Conservation (phyloP, 2,329 filamentous ascomycete genomes). For the Fusarium cicatricum region DNA sequence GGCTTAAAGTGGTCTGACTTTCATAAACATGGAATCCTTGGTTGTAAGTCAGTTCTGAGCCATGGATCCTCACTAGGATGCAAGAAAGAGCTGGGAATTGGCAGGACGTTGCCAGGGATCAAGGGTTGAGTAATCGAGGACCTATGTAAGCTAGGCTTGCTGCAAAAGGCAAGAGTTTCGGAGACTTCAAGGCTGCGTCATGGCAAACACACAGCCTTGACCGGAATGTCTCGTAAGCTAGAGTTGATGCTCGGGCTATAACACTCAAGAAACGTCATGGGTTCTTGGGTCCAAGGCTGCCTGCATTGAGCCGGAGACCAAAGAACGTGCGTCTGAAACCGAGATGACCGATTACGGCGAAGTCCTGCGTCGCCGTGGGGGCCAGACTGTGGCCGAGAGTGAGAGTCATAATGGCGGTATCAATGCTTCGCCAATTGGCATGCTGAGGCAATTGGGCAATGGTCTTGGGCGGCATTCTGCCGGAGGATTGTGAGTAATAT, state of each 20-base stretch:
- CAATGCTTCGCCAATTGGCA: constrained; percentile 36
- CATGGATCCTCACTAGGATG: constrained; percentile 28
- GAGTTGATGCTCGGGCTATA: constrained; percentile 15
- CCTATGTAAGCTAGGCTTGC: constrained; percentile 18
- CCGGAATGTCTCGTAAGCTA: constrained; percentile 21
- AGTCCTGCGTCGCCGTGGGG: constrained; percentile 33
- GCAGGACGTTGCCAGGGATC: constrained; percentile 13
- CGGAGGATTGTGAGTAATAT: constrained; percentile 30
- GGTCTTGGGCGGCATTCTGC: constrained; percentile 28
- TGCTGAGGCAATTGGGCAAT: constrained; percentile 34
- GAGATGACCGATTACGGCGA: constrained; percentile 22
- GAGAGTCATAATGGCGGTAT: constrained; percentile 43
- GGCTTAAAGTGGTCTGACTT: constrained; percentile 14
- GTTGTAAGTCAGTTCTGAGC: constrained; percentile 20
- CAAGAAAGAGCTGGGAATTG: constrained; percentile 20
- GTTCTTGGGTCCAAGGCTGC: constrained; percentile 15
- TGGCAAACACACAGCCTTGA: constrained; percentile 4
- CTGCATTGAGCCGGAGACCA: constrained; percentile 13
- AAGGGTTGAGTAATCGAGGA: constrained; percentile 18
- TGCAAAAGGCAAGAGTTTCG: constrained; percentile 24
- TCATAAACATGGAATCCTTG: constrained; percentile 17
- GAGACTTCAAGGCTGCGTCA: constrained; percentile 29
- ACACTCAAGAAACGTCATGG: constrained; percentile 17
- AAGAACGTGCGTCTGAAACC: constrained; percentile 25
- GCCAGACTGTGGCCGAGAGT: no score